These are phyloP conservation scores for Nakaseomyces uthaithaninus DNA, from an alignment of 1,139 yeast genomes.

Conservation along the genomic window DNA sequence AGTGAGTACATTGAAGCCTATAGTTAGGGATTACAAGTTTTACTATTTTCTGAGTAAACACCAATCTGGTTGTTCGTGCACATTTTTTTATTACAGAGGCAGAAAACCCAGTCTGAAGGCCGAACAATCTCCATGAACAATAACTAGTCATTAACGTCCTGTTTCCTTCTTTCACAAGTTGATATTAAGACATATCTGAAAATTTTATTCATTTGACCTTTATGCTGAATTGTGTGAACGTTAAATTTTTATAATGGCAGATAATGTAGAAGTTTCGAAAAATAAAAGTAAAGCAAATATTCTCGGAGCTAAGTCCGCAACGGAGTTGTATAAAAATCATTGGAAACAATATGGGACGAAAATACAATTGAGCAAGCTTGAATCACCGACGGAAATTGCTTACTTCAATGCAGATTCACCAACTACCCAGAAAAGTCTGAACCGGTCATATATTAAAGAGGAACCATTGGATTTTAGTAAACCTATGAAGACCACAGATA, in stretches of 20 bases:
- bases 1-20: too few species aligned
- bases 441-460: background rate
- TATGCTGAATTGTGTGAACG: background rate
- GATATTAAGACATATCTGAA: background rate
- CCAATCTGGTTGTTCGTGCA: too few species aligned
- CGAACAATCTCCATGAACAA: too few species aligned
- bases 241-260: slow-evolving; percentile 1
- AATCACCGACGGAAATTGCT: background rate
- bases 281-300: background rate
- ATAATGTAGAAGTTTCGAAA: background rate
- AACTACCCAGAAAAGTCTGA: background rate
- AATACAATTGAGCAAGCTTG: background rate
- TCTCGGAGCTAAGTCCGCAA: background rate
- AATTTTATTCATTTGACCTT: background rate
- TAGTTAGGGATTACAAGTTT: too few species aligned
- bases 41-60: too few species aligned
- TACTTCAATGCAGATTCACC: slow-evolving; percentile 3
- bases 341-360: background rate
- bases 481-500: background rate
- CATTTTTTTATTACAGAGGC: too few species aligned
- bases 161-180: too few species aligned
- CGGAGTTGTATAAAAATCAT: background rate
- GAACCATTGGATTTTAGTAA: background rate
- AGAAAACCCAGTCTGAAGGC: too few species aligned
- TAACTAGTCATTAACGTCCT: too few species aligned